Conservation (phyloP, 2,329 filamentous ascomycete species). For the Pseudocercospora musae region DNA sequence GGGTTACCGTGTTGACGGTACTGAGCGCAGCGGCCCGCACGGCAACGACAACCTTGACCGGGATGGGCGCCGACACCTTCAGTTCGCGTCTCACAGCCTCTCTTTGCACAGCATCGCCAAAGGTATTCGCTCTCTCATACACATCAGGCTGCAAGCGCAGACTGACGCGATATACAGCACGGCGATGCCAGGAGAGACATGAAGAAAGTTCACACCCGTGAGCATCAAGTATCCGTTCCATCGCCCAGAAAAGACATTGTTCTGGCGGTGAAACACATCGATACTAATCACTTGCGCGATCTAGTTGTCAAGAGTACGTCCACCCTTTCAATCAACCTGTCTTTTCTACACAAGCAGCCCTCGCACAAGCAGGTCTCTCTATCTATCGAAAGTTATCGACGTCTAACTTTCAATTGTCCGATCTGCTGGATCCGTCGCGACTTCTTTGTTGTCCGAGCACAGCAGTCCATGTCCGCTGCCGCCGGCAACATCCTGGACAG, state of each 20-base stretch:
- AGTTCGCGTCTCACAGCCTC: neutral
- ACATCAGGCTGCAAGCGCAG: neutral
- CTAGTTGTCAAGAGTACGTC: conserved; percentile 4
- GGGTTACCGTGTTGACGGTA: neutral
- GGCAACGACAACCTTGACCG: neutral
- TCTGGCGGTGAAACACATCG: neutral
- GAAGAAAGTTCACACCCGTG: neutral
- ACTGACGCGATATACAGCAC: neutral
- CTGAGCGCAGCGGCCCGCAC: neutral
- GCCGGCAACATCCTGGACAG: neutral
- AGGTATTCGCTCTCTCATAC: neutral
- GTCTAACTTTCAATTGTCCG: neutral
- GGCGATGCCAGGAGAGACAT: neutral
- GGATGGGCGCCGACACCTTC: neutral
- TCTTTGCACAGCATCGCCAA: neutral
- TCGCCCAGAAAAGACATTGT: neutral
- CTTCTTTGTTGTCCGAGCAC: neutral
- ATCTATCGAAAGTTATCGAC: neutral
- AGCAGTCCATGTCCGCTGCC: neutral
- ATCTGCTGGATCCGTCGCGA: neutral
- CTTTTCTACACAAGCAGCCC: conserved; percentile 4
- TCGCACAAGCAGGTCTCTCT: neutral
- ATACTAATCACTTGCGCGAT: neutral
- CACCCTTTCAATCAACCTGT: neutral
- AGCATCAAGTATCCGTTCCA: neutral